A percentile compares a stretch with the other conserved stretches of the same genome.
Conservation (phyloP, 345 rosid species). For the Erysimum cheiranthoides region DNA sequence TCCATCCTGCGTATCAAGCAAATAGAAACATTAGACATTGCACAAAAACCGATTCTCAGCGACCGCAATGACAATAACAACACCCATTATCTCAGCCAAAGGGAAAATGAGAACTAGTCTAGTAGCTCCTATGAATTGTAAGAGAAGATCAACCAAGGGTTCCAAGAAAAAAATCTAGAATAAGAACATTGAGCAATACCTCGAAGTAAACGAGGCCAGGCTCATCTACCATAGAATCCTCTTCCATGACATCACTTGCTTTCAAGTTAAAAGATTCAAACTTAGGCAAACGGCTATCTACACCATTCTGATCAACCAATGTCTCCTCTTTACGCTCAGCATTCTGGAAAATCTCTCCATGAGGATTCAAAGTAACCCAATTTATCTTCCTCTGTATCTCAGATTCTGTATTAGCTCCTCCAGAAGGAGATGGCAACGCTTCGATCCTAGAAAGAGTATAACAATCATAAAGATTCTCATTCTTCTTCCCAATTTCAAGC, state of each 20-base stretch:
- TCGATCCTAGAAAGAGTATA: constrained; percentile 66
- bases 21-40: constrained; percentile 14
- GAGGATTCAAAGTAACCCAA: constrained; percentile 93
- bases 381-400: constrained; percentile 71
- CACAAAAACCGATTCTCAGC: background rate
- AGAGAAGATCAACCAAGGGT: background rate
- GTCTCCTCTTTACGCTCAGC: constrained; percentile 40
- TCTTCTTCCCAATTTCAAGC: constrained; percentile 69
- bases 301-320: constrained; percentile 33
- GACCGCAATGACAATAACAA: background rate
- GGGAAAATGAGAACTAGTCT: background rate
- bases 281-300: constrained; percentile 54
- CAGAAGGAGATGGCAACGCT: constrained; percentile 51
- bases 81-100: background rate
- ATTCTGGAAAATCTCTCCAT: constrained; percentile 60
- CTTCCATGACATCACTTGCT: constrained; percentile 87
- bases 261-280: constrained; percentile 69
- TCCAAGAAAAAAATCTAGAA: background rate
- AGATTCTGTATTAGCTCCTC: constrained; percentile 45
- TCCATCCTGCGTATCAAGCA: constrained; percentile 67
- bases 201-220: constrained; percentile 87
- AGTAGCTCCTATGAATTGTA: background rate
- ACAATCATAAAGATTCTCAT: constrained; percentile 77
- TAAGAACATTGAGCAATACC: constrained; percentile 49
- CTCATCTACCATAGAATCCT: constrained; percentile 77